Percentiles rank a stretch among this genome's conserved stretches.
Conservation (phyloP, 441 rosid species). For the Raphanus hybrid region DNA sequence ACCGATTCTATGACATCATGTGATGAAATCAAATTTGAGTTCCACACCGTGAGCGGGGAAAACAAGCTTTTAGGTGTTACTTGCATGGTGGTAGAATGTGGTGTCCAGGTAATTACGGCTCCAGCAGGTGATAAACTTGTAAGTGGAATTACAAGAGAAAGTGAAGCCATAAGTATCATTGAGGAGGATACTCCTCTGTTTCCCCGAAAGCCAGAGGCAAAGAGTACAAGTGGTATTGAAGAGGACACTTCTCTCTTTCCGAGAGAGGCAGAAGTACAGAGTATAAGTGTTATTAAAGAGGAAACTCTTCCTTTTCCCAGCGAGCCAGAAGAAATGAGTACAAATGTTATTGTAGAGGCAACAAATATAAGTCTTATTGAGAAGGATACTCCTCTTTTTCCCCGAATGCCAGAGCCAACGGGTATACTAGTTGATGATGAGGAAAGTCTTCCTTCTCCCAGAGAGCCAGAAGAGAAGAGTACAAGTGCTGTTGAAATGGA, state of each 20-base stretch:
- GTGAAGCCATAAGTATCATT: neutral
- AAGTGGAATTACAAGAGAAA: neutral
- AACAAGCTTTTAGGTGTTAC: neutral
- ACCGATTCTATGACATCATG: neutral
- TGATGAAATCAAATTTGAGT: slow-evolving; percentile 14
- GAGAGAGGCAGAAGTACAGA: too few relatives aligned
- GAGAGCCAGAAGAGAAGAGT: too few relatives aligned
- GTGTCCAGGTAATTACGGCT: neutral
- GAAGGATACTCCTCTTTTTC: too few relatives aligned
- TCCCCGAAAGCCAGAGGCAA: neutral
- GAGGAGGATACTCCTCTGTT: neutral
- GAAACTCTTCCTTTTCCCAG: too few relatives aligned
- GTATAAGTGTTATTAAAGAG: too few relatives aligned
- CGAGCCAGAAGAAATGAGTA: too few relatives aligned
- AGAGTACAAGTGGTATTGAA: neutral
- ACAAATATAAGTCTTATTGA: too few relatives aligned
- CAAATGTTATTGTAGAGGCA: too few relatives aligned
- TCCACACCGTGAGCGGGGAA: slow-evolving; percentile 19
- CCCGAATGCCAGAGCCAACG: too few relatives aligned
- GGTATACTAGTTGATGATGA: too few relatives aligned
- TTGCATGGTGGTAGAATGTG: neutral
- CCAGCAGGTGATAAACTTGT: neutral
- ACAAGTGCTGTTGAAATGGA: too few relatives aligned
- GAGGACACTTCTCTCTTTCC: neutral
- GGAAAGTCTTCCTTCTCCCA: too few relatives aligned